phyloP scores from a whole-genome alignment of 2,329 filamentous ascomycete genomes.

The Blastomyces gilchristii region DNA sequence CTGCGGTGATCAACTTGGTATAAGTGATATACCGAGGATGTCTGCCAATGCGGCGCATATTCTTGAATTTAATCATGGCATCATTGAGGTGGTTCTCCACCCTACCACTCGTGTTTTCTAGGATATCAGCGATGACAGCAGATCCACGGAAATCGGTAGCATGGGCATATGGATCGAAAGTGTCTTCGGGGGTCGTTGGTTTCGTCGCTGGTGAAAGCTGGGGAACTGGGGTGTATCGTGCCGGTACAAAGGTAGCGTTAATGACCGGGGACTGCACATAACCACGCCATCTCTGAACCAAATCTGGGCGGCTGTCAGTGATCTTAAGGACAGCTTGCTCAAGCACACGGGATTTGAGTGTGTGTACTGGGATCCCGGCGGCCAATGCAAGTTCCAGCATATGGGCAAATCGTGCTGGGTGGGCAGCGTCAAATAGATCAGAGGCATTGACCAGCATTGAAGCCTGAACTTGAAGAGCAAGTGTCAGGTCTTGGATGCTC shows the following conservation, averaged over 20 bases:
- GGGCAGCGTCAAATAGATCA: slow-evolving; percentile 44
- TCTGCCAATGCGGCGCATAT: slow-evolving; percentile 83
- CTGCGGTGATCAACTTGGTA: slow-evolving; percentile 84
- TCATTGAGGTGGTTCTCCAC: slow-evolving; percentile 66
- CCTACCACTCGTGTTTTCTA: slow-evolving; percentile 69
- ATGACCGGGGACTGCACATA: slow-evolving; percentile 29
- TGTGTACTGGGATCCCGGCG: slow-evolving; percentile 44
- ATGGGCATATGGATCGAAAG: slow-evolving; percentile 80
- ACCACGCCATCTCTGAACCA: slow-evolving; percentile 48
- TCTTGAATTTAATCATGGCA: slow-evolving; percentile 72
- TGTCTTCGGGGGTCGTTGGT: slow-evolving; percentile 61
- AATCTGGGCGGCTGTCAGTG: slow-evolving; percentile 36
- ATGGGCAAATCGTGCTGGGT: slow-evolving; percentile 51
- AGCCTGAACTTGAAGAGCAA: slow-evolving; percentile 52
- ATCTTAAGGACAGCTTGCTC: slow-evolving; percentile 49
- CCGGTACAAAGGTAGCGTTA: slow-evolving; percentile 38
- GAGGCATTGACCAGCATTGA: slow-evolving; percentile 34
- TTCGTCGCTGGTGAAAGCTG: slow-evolving; percentile 44
- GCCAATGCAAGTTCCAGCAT: slow-evolving; percentile 49
- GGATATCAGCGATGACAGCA: slow-evolving; percentile 74
- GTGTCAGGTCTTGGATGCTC: slow-evolving; percentile 41
- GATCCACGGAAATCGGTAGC: slow-evolving; percentile 92
- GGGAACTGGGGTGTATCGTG: slow-evolving; percentile 32
- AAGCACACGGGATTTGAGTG: slow-evolving; percentile 46
- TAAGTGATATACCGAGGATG: slow-evolving; percentile 95